A percentile compares a stretch with the other conserved stretches of the same genome.
Conservation (phyloP, 2,329 filamentous ascomycete species). For the Aspergillus sp. region DNA sequence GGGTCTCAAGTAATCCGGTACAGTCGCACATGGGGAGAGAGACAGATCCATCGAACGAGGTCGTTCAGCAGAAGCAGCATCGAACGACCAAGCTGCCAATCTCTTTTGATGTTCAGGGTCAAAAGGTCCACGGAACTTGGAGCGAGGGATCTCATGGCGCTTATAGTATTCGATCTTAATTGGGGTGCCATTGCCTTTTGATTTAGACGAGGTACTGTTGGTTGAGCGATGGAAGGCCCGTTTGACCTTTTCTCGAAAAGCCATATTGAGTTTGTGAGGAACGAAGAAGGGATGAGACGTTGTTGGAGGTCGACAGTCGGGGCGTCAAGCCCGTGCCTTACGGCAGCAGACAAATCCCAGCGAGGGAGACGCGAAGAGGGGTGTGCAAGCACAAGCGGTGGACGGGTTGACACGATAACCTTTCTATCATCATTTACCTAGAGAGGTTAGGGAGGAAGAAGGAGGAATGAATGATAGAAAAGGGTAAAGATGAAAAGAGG, state of each 20-base stretch:
- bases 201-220: constrained; percentile 11
- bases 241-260: constrained; percentile 33
- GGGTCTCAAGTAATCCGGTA: constrained; percentile 18
- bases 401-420: constrained; percentile 10
- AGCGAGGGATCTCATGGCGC: constrained; percentile 42
- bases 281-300: not conserved
- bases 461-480: constrained; percentile 1
- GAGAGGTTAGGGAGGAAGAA: not conserved
- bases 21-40: constrained; percentile 33
- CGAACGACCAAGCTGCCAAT: constrained; percentile 42
- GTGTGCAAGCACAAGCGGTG: constrained; percentile 30
- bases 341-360: constrained; percentile 24
- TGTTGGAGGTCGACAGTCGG: not conserved
- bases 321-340: constrained; percentile 14
- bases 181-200: constrained; percentile 18
- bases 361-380: constrained; percentile 22
- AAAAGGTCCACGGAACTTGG: constrained; percentile 46
- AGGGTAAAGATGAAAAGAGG: constrained; percentile 1
- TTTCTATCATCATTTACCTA: constrained; percentile 23
- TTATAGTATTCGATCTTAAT: constrained; percentile 46
- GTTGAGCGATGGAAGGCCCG: constrained; percentile 30
- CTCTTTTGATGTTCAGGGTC: constrained; percentile 41
- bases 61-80: constrained; percentile 28
- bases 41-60: constrained; percentile 31
- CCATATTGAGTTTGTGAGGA: constrained; percentile 22